These are phyloP conservation scores for Apiotrichum laibachii DNA, from an alignment of 1,284 basidiomycete genomes.

Conservation along the genomic window DNA sequence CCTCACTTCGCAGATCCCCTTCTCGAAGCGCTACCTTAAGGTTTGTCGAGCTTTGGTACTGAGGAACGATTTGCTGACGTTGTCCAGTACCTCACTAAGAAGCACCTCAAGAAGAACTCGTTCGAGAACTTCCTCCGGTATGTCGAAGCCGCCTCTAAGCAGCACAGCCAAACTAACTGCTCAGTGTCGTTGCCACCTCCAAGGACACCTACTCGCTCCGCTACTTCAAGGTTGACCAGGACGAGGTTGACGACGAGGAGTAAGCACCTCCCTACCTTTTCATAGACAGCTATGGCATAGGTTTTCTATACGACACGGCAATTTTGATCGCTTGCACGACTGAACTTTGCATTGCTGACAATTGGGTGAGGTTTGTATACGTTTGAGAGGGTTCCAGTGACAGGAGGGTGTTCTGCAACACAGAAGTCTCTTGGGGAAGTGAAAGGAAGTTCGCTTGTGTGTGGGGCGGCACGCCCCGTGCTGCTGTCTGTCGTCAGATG, in stretches of 20 bases:
- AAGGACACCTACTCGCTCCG: conserved; percentile 87
- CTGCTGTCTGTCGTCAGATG: too few relatives aligned
- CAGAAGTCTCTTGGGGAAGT: too few relatives aligned
- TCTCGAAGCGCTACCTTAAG: conserved; percentile 78
- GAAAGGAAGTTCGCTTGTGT: too few relatives aligned
- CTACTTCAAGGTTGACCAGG: conserved; percentile 92
- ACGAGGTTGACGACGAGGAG: conserved; percentile 54
- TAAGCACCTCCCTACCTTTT: conserved; percentile 22
- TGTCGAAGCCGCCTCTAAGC: conserved; percentile 8
- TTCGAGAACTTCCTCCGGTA: conserved; percentile 51
- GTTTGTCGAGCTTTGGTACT: conserved; percentile 3
- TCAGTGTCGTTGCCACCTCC: conserved; percentile 76
- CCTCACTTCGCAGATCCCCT: conserved; percentile 74
- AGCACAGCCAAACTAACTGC: conserved; percentile 1
- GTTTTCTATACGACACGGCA: neutral
- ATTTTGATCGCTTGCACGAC: too few relatives aligned
- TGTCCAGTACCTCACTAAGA: conserved; percentile 87
- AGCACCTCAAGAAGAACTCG: conserved; percentile 73
- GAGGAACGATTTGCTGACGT: neutral
- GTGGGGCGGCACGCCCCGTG: too few relatives aligned
- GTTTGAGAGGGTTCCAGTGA: too few relatives aligned
- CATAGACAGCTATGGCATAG: neutral
- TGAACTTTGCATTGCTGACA: too few relatives aligned
- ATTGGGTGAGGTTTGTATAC: too few relatives aligned
- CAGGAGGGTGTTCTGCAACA: too few relatives aligned